Percentiles rank a stretch among this genome's conserved stretches.
Conservation (phyloP, 306 rosid species). For the Prunus mira region DNA sequence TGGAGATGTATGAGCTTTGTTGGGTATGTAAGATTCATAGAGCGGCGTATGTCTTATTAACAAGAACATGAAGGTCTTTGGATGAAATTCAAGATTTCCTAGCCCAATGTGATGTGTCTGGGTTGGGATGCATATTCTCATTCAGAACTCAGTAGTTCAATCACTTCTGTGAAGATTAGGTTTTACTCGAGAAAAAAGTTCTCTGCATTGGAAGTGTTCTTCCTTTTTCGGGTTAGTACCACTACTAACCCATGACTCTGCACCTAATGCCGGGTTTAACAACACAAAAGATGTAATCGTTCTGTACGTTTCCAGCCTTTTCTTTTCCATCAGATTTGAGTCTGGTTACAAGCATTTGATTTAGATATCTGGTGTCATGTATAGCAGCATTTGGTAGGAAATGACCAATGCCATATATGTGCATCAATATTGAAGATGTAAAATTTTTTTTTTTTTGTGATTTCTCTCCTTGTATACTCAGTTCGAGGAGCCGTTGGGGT, state of each 20-base stretch:
- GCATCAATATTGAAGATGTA: background rate
- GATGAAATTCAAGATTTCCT: background rate
- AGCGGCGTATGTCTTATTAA: background rate
- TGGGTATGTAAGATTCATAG: background rate
- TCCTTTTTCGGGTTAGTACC: background rate
- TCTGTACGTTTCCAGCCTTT: background rate
- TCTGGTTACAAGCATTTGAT: background rate
- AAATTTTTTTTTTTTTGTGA: background rate
- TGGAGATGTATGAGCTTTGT: background rate
- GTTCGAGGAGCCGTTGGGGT: slow-evolving; percentile 90
- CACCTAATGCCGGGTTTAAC: background rate
- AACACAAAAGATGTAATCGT: background rate
- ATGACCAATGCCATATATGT: background rate
- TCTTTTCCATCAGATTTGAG: background rate
- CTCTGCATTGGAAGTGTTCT: background rate
- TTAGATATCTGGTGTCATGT: background rate
- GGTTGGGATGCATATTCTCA: background rate
- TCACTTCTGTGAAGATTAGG: background rate
- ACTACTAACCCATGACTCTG: background rate
- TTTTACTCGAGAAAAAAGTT: background rate
- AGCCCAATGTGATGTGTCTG: background rate
- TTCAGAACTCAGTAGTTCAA: background rate
- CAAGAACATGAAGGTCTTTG: background rate
- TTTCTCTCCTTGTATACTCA: slow-evolving; percentile 27
- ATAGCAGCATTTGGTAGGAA: background rate